These are phyloP conservation scores for Scutellaria galericulata DNA, from an alignment of 257 asterid genomes.

Conservation along the genomic window DNA sequence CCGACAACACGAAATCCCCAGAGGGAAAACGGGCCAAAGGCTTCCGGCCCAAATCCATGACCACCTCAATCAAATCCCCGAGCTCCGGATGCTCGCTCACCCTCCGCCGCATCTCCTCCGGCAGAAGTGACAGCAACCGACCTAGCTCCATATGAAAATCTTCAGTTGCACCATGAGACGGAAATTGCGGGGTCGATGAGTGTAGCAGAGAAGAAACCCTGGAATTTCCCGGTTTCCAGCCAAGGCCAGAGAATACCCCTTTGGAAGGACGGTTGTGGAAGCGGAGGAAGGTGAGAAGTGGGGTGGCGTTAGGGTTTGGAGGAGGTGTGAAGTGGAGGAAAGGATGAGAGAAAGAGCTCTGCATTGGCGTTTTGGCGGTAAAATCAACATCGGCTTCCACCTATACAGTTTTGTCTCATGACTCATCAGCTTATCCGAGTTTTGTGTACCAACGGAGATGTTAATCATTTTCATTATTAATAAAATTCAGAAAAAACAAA, in stretches of 20 bases:
- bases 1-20: conserved; percentile 80
- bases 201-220: conserved; percentile 23
- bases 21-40: conserved; percentile 94
- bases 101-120: conserved; percentile 83
- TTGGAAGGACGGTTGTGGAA: background rate
- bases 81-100: conserved; percentile 77
- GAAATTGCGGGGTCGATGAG: conserved; percentile 36
- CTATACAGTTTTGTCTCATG: background rate
- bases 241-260: conserved; percentile 10
- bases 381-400: conserved; percentile 30
- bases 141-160: conserved; percentile 72
- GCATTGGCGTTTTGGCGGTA: conserved; percentile 55
- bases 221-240: conserved; percentile 22
- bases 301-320: conserved; percentile 26
- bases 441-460: background rate
- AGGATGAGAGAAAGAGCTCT: conserved; percentile 29
- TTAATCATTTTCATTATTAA: too few relatives aligned
- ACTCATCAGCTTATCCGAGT: conserved; percentile 30
- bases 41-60: conserved; percentile 94
- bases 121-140: conserved; percentile 68
- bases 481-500: too few relatives aligned
- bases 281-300: conserved; percentile 13
- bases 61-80: conserved; percentile 79
- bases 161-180: conserved; percentile 41
- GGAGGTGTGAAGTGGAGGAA: conserved; percentile 36